Evolutionary conservation across 2,329 filamentous ascomycete species (phyloP), one percentile per base, ranked within the genome.

Genomic region (Penicillium sp.): DNA sequence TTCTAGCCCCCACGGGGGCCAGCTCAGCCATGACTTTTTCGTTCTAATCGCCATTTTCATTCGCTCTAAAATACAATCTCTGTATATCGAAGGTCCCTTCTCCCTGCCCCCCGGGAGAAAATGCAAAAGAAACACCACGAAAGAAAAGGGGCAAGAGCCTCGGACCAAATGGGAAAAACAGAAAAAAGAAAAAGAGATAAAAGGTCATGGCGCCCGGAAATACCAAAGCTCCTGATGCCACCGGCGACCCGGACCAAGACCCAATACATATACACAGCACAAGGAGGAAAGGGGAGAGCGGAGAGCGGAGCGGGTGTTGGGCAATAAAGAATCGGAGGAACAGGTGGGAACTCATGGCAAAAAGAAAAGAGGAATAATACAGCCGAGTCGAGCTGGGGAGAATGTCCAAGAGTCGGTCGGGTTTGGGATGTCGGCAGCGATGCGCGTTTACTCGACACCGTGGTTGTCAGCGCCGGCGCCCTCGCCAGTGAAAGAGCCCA

Each of bases 401-500:
- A 19, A 32, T n/a, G n/a, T n/a, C n/a, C n/a, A n/a, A n/a, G n/a
- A n/a, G n/a, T n/a, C n/a, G n/a, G n/a, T n/a, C n/a, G n/a, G n/a
- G n/a, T n/a, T n/a, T n/a, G n/a, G n/a, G n/a, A n/a, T n/a, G n/a
- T n/a, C n/a, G 20, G 16, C 17, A 8, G 13, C 15, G 19, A 25
- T 8, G 7, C 18, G 7, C 10, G 17, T 52, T 62, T 65, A 68
- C 51, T 68, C 65, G 32, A 67, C 64, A 25, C 59, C 60, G 43
- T 60, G 59, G 53, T 49, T 58, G 41, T 68, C 67, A 23, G 45
- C 7, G 25, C 36, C 44, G 32, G 48, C 45, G 47, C 54, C 6
- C 21, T 61, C 63, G 28, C 60, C 56, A 32, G 64, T 67, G 53
- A 68, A 66, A n/a, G 60, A 56, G 38, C 41, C 79, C 48, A 87